A percentile compares a stretch with the other conserved stretches of the same genome.
Conservation (phyloP, 805 yeast species). For the Wickerhamomyces queroliae region DNA sequence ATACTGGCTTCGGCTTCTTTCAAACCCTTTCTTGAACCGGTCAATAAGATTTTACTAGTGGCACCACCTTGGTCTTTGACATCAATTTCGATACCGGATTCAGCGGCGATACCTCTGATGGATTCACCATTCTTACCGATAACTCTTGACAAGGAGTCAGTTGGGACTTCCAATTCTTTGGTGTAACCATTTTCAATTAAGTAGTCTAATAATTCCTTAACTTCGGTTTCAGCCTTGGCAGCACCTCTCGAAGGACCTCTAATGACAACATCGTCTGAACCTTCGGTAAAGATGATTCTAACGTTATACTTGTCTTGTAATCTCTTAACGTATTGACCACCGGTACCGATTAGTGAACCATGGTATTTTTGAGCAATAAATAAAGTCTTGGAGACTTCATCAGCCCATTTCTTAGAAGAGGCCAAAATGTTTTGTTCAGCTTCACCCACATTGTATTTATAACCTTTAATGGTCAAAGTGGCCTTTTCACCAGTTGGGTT, state of each 20-base stretch:
- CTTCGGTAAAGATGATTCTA: slow-evolving; percentile 66
- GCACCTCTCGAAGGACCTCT: slow-evolving; percentile 92
- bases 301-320: slow-evolving; percentile 86
- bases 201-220: slow-evolving; percentile 75
- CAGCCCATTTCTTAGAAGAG: slow-evolving; percentile 73
- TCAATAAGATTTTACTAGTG: slow-evolving; percentile 56
- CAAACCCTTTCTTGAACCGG: slow-evolving; percentile 75
- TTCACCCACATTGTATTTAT: slow-evolving; percentile 70
- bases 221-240: slow-evolving; percentile 73
- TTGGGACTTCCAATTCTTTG: slow-evolving; percentile 60
- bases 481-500: slow-evolving; percentile 38
- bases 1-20: slow-evolving; percentile 65
- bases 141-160: slow-evolving; percentile 70
- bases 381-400: slow-evolving; percentile 62
- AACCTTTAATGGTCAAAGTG: slow-evolving; percentile 63
- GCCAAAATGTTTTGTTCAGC: slow-evolving; percentile 55
- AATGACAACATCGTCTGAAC: slow-evolving; percentile 55
- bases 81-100: slow-evolving; percentile 46
- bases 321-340: slow-evolving; percentile 76
- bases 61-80: slow-evolving; percentile 38
- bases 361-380: slow-evolving; percentile 75
- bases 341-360: slow-evolving; percentile 75
- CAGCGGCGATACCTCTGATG: slow-evolving; percentile 73
- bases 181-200: slow-evolving; percentile 82
- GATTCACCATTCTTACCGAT: slow-evolving; percentile 88